phyloP scores from a whole-genome alignment of 306 rosid species.

The Trifolium repens region DNA sequence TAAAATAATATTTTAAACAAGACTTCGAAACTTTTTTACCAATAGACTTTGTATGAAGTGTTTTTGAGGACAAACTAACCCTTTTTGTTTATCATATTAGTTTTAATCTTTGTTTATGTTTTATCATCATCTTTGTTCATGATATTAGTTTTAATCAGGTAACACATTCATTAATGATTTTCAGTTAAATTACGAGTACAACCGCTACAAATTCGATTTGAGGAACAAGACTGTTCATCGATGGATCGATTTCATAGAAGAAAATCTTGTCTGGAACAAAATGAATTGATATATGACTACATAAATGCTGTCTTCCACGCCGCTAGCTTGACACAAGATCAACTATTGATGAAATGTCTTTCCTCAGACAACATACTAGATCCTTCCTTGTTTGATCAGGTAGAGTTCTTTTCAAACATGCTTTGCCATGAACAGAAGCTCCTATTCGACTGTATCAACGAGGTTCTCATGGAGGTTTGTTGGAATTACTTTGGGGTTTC shows the following conservation, averaged over 20 bases:
- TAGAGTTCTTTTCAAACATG: conserved; percentile 61
- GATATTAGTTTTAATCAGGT: conserved; percentile 35
- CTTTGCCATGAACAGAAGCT: conserved; percentile 64
- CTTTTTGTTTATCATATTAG: conserved; percentile 25
- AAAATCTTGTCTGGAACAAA: conserved; percentile 57
- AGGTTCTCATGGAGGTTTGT: conserved; percentile 76
- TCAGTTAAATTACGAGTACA: conserved; percentile 59
- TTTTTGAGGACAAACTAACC: conserved; percentile 16
- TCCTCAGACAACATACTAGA: conserved; percentile 73
- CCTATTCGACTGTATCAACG: conserved; percentile 73
- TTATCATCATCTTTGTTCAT: not conserved
- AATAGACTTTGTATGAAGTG: not conserved
- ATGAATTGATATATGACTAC: conserved; percentile 64
- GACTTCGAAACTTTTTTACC: not conserved
- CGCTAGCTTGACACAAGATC: conserved; percentile 65
- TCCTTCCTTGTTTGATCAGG: conserved; percentile 61
- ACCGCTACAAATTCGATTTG: conserved; percentile 72
- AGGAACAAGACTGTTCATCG: conserved; percentile 57
- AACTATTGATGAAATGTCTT: conserved; percentile 63
- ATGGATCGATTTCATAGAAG: conserved; percentile 47
- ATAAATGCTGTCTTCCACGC: conserved; percentile 62
- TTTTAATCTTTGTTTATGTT: conserved; percentile 19
- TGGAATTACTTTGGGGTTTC: conserved; percentile 58
- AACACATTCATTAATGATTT: conserved; percentile 41
- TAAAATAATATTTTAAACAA: not conserved